Conservation (phyloP, 768 basidiomycete genomes). For the Hortiboletus campestris region DNA sequence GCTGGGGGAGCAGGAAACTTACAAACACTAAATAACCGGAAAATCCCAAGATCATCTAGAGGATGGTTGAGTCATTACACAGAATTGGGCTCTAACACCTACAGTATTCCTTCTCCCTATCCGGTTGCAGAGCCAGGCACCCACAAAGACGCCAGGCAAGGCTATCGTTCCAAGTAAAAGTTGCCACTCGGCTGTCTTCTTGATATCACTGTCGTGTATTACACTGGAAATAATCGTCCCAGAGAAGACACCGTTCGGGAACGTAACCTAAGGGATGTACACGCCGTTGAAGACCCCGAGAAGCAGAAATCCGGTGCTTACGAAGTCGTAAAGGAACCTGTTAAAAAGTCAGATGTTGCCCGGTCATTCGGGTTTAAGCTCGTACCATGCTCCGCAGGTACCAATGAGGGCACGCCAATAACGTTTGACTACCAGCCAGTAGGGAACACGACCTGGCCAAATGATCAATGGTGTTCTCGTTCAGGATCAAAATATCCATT, state of each 20-base stretch:
- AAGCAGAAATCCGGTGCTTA: constrained; percentile 16
- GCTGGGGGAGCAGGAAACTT: constrained; percentile 5
- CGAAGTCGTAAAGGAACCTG: constrained; percentile 74
- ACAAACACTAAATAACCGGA: constrained; percentile 66
- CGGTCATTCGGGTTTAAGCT: background rate
- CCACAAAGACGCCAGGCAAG: constrained; percentile 59
- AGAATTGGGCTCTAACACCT: constrained; percentile 14
- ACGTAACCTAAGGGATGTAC: constrained; percentile 47
- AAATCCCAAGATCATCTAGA: constrained; percentile 66
- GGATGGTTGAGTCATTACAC: constrained; percentile 2
- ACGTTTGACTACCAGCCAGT: constrained; percentile 52
- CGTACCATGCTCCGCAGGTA: constrained; percentile 69
- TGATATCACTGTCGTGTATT: constrained; percentile 53
- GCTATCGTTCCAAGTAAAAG: constrained; percentile 62
- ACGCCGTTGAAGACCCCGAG: background rate
- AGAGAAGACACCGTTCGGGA: constrained; percentile 71
- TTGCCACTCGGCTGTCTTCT: constrained; percentile 65
- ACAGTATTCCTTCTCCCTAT: constrained; percentile 60
- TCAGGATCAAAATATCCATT: constrained; percentile 12
- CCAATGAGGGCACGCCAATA: constrained; percentile 73
- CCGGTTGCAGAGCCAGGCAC: constrained; percentile 48
- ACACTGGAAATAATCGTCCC: constrained; percentile 67
- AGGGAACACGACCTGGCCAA: constrained; percentile 52
- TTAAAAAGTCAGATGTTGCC: constrained; percentile 1
- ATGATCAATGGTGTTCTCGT: constrained; percentile 1